Base-by-base conservation (phyloP, 331 rosid genomes). In the Prunus yedoensis region DNA sequence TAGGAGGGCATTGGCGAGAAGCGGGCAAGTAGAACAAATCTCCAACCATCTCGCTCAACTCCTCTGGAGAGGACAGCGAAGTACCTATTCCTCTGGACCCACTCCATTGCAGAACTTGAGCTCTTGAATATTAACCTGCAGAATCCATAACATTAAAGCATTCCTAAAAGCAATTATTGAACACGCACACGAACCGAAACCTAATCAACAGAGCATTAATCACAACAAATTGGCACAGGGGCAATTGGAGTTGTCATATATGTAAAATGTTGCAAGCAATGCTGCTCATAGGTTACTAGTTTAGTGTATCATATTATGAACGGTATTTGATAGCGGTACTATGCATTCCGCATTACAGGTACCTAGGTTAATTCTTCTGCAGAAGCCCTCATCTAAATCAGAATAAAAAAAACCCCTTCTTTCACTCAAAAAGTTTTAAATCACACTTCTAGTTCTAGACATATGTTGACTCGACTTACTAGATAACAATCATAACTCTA, bases 1-100 rank as follows among this genome's bases (percentile, higher is more conserved):
- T 92, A 95, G 8, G 97, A 95, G 1, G 99, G 99, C 79, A 95
- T 71, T 0, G 99, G 97, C 8, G 99, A 95, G 90, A 95, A 95
- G 35, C 99, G 96, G 10, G 99, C 99, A 32, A 95, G 97, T 52
- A 95, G 89, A 66, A 92, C 99, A 30, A 95, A 92, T 80, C 20
- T 92, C 99, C 99, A 95, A 35, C 99, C 99, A 78, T 92, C 99
- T 82, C 79, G 89, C 88, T 87, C 96, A 25, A 95, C 99, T 81
- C 99, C 99, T 83, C 78, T 88, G 12, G 93, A 83, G 30, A 95
- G 90, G 53, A 95, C 43, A 76, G 81, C 63, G 70, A 95, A 95
- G 74, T 95, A 95, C 70, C 79, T 95, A 83, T 92, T 95, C 61
- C 83, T 84, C 51, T 77, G 88, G 43, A 89, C 97, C 99, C 94